These are phyloP conservation scores for Gracilariopsis chorda DNA, from an alignment of 23 red algal genomes.

Conservation along the genomic window DNA sequence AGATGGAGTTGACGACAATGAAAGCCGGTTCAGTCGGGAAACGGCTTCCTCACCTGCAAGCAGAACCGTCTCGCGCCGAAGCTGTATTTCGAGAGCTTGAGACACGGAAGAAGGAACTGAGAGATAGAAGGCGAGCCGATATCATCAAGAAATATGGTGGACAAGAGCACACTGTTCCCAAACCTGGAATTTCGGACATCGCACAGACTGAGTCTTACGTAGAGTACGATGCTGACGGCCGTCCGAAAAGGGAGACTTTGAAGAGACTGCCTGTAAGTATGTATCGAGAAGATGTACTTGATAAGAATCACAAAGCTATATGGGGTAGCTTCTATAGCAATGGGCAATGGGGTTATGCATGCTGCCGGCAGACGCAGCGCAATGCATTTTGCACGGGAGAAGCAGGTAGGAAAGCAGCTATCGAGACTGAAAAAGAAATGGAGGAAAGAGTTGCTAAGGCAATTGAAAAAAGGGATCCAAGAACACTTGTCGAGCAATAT, in stretches of 20 bases:
- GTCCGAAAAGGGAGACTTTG: background rate
- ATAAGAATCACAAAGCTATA: slow-evolving; percentile 75
- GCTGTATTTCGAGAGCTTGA: slow-evolving; percentile 74
- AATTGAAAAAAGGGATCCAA: slow-evolving; percentile 28
- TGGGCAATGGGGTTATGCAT: slow-evolving; percentile 84
- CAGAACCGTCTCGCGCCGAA: slow-evolving; percentile 86
- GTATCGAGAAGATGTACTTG: slow-evolving; percentile 83
- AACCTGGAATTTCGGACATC: slow-evolving; percentile 31
- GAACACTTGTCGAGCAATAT: slow-evolving; percentile 21
- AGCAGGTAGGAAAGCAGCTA: slow-evolving; percentile 44
- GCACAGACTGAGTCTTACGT: slow-evolving; percentile 51
- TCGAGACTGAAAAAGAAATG: slow-evolving; percentile 43
- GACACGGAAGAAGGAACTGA: slow-evolving; percentile 40
- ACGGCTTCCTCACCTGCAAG: slow-evolving; percentile 76
- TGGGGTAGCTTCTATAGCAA: slow-evolving; percentile 83
- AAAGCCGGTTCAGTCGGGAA: slow-evolving; percentile 50
- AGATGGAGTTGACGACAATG: slow-evolving; percentile 73
- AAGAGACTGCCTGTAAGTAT: slow-evolving; percentile 39
- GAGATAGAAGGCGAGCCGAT: slow-evolving; percentile 48
- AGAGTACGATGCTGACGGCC: slow-evolving; percentile 37
- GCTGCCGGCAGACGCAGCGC: slow-evolving; percentile 68
- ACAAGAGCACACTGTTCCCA: slow-evolving; percentile 51
- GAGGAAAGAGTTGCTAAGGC: slow-evolving; percentile 14
- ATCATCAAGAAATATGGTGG: slow-evolving; percentile 81
- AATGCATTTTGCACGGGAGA: slow-evolving; percentile 58